Evolutionary conservation across 208 protist genomes (phyloP).

Genomic region (Trypanosomatidae sp.): DNA sequence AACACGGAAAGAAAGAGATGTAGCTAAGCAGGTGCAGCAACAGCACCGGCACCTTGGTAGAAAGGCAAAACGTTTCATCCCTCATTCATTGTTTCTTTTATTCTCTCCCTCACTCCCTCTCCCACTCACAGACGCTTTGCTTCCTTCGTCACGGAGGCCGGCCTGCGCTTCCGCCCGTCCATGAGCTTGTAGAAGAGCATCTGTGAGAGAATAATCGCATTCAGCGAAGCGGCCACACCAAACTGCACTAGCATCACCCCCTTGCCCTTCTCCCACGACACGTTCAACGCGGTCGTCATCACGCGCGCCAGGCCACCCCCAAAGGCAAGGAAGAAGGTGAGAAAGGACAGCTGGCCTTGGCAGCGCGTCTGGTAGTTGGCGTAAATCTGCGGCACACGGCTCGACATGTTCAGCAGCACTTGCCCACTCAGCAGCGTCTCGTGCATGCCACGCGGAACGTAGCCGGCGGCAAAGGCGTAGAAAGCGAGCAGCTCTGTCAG

Average conservation of each 20-base stretch:
- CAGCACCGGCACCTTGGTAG: no score
- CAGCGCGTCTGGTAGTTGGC: conserved; percentile 64
- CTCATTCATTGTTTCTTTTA: no score
- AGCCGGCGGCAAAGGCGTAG: conserved; percentile 39
- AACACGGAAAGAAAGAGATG: no score
- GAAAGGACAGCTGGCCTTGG: conserved; percentile 76
- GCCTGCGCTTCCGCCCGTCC: no score
- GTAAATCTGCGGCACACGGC: conserved; percentile 80
- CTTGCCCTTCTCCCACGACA: conserved; percentile 79
- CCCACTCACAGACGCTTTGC: no score
- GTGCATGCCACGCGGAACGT: conserved; percentile 50
- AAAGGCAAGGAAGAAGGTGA: conserved; percentile 85
- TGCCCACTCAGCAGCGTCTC: conserved; percentile 52
- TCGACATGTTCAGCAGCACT: conserved; percentile 69
- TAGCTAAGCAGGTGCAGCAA: no score
- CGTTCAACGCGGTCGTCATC: conserved; percentile 81
- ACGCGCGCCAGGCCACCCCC: conserved; percentile 66
- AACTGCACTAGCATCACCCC: conserved; percentile 70
- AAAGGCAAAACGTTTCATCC: no score
- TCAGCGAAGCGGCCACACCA: conserved; percentile 53
- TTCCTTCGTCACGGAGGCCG: no score
- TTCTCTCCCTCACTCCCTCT: no score
- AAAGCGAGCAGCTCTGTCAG: conserved; percentile 30
- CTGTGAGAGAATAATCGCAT: conserved; percentile 67
- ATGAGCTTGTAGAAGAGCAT: conserved; percentile 72